Base-by-base conservation (phyloP, 2,329 filamentous ascomycete genomes). In the Penicillium sp. region DNA sequence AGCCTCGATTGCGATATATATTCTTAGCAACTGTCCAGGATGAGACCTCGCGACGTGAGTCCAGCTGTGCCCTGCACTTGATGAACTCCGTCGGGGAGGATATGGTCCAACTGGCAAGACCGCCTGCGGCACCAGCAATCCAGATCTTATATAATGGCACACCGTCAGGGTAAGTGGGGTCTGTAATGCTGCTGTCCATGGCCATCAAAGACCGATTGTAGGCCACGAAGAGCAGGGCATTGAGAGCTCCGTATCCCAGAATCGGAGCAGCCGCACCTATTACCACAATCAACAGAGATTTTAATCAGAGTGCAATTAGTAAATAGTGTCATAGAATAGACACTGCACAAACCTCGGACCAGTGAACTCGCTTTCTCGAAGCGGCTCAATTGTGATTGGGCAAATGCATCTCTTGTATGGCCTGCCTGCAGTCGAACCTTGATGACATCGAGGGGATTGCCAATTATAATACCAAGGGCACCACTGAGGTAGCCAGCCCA, bases 401-500 rank as follows among this genome's bases (percentile, higher is more conserved):
- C 52, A 38, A 72, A 61, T 60, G 62, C 60, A 65, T 68, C 58
- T 58, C 58, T 66, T 52, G 68, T 64, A 46, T 68, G 62, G 25
- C 83, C 83, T 38, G 91, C 89, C 82, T 98, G 94, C 2, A 96
- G 81, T 43, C 89, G 89, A 56, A 93, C 91, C 78, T 94, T 93
- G 70, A 93, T 76, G 22, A 93, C 78, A 73, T 93, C 90, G 4
- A 97, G 82, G 3, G 93, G 92, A 70, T 97, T 97, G 64, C 94
- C 93, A 62, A 97, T 89, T 52, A 96, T 80, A 70, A 97, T 97
- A 49, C 92, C 91, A 52, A 89, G 83, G 59, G 90, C 92, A 56
- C 94, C 94, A 73, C 90, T 94, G 63, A 95, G 79, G 77, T 97
- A 97, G 71, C 93, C 93, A 60, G 93, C 91, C 91, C 91, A 96